Percentiles rank a stretch among this genome's conserved stretches.
phyloP scores from a whole-genome alignment of 768 basidiomycete genomes.

The Boletus tomentosulus region DNA sequence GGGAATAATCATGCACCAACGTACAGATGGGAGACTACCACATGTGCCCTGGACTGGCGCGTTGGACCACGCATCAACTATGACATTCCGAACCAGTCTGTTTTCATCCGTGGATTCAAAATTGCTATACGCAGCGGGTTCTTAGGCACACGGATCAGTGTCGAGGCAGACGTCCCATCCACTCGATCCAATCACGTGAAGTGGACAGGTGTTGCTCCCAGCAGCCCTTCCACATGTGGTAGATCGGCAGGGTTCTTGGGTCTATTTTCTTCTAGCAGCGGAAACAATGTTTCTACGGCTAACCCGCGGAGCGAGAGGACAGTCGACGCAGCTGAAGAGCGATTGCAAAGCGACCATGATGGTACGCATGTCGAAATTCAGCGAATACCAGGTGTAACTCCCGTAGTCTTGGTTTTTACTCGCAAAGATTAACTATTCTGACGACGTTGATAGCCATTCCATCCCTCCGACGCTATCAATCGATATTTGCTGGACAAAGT shows the following conservation, averaged over 20 bases:
- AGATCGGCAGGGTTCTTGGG: neutral
- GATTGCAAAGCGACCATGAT: neutral
- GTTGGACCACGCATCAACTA: constrained; percentile 1
- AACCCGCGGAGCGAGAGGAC: neutral
- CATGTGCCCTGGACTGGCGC: constrained; percentile 7
- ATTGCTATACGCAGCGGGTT: constrained; percentile 8
- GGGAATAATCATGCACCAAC: neutral
- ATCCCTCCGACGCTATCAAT: constrained; percentile 13
- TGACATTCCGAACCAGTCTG: constrained; percentile 17
- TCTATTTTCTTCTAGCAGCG: neutral
- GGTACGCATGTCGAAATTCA: neutral
- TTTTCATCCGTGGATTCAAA: constrained; percentile 28
- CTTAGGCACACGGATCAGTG: neutral
- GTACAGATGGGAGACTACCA: constrained; percentile 11
- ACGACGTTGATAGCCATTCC: constrained; percentile 3
- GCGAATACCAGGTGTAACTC: neutral
- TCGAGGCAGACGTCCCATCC: neutral
- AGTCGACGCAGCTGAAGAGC: neutral
- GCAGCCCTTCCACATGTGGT: neutral
- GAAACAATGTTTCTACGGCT: neutral
- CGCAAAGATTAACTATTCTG: neutral
- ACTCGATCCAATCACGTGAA: neutral
- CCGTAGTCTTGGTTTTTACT: neutral
- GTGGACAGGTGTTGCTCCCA: neutral
- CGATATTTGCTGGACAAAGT: constrained; percentile 1